Evolutionary conservation across 176 grass and related monocot species (phyloP).

Genomic region (Guadua angustifolia): DNA sequence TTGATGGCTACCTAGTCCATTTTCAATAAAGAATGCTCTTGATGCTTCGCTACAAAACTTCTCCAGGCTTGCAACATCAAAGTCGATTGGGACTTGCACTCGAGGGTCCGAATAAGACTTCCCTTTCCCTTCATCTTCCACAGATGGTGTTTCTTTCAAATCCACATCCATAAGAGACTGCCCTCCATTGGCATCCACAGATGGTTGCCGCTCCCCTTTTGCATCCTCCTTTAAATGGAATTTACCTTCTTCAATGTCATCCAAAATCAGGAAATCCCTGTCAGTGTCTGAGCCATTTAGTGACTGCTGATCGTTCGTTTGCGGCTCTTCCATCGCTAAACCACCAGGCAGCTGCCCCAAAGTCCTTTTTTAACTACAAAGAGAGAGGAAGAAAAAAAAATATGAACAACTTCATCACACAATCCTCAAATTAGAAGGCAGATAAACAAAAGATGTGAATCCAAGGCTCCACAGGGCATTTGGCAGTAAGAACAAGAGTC

Average conservation of each 20-base stretch:
- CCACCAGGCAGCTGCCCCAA: background rate
- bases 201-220: constrained; percentile 14
- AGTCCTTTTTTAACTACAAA: background rate
- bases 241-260: constrained; percentile 32
- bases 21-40: constrained; percentile 64
- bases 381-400: background rate
- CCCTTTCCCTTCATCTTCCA: constrained; percentile 27
- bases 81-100: constrained; percentile 13
- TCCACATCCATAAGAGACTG: constrained; percentile 45
- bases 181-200: constrained; percentile 33
- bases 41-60: constrained; percentile 76
- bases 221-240: constrained; percentile 4
- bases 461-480: background rate
- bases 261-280: constrained; percentile 41
- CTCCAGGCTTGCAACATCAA: constrained; percentile 54
- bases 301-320: constrained; percentile 14
- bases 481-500: background rate
- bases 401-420: background rate
- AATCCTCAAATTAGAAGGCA: background rate
- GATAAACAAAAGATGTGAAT: background rate
- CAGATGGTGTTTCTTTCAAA: constrained; percentile 11
- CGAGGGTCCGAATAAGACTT: background rate
- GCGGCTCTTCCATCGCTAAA: constrained; percentile 20
- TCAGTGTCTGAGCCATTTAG: constrained; percentile 31
- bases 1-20: constrained; percentile 67